Base-by-base conservation (phyloP, 768 basidiomycete species). In the Pulveroboletus frians region DNA sequence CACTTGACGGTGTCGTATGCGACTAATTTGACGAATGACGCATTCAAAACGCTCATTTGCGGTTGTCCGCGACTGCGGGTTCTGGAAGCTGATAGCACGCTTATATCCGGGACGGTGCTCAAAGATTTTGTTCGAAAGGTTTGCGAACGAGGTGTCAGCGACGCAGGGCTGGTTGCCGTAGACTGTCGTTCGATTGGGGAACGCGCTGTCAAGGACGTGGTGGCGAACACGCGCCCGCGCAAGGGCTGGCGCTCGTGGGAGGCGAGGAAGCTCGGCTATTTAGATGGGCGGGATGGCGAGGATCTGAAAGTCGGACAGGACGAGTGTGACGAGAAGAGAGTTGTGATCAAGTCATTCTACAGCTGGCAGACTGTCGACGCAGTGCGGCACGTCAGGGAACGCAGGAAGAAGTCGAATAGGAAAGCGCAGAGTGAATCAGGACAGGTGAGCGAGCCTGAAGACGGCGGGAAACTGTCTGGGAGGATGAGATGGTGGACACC, bases 341-440 rank as follows among this genome's bases (percentile, higher is more conserved):
- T 92, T 21, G 84, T 88, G 43, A 62, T 92, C 55, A 91, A 91
- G 77, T 82, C 85, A 21, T 93, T 91, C 65, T 85, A 87, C 66
- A 81, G 84, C 42, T 90, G 87, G 86, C 86, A 91, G 73, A 85
- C 79, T 9, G 88, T 92, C 32, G 90, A 92, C 62, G 80, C 82
- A 0, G 88, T 91, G 41, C 75, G 76, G 50, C 71, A 75, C 30
- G 77, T 75, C 46, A 74, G 85, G 61, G 84, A 80, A 54, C 76
- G 80, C 50, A 87, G 78, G 68, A 63, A 75, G 56, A 87, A 80
- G 66, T 57, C 73, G 37, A 69, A 71, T 46, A 73, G 74, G 61
- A 71, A 79, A 47, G 67, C 65, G 4, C 70, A 65, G 39, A 78
- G 23, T 11, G 73, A 64, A 37, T 57, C 52, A 15, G 63, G 55